Base-by-base conservation (phyloP, 306 rosid species). In the Ochetophila trinervis region DNA sequence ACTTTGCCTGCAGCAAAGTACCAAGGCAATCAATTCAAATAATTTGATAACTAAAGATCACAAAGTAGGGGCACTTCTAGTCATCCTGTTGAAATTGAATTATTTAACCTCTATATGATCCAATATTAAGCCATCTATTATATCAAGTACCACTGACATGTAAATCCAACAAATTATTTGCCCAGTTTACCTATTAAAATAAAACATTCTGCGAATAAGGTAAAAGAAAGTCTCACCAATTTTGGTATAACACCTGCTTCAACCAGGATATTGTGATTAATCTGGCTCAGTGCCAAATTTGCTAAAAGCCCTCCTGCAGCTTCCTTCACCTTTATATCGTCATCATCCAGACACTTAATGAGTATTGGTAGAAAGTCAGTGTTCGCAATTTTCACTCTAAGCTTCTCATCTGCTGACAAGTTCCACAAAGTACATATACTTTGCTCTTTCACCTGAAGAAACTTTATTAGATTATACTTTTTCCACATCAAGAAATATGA, bases 281-380 rank as follows among this genome's bases (percentile, higher is more conserved):
- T 78, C 32, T 63, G 84, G 53, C 76, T 80, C 75, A 89, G 57
- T 65, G 96, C 86, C 71, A 92, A 78, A 80, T 89, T 92, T 57
- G 91, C 95, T 73, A 92, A 74, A 76, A 92, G 74, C 67, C 95
- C 95, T 21, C 85, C 92, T 0, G 96, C 91, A 56, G 96, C 95
- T 79, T 89, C 96, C 80, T 85, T 78, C 72, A 92, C 90, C 76
- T 57, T 75, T 60, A 79, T 59, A 67, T 89, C 89, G 74, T 92
- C 95, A 11, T 83, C 95, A 50, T 84, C 96, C 50, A 92, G 80
- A 51, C 75, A 75, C 83, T 84, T 89, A 57, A 84, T 76, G 67
- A 84, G 78, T 73, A 92, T 72, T 2, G 86, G 83, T 45, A 89
- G 60, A 45, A 76, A 53, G 47, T 92, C 93, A 57, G 68, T 51